Evolutionary conservation across 176 grass and related monocot species (phyloP), one percentile per base, ranked within the genome.

Genomic region (Panicum miliaceum): DNA sequence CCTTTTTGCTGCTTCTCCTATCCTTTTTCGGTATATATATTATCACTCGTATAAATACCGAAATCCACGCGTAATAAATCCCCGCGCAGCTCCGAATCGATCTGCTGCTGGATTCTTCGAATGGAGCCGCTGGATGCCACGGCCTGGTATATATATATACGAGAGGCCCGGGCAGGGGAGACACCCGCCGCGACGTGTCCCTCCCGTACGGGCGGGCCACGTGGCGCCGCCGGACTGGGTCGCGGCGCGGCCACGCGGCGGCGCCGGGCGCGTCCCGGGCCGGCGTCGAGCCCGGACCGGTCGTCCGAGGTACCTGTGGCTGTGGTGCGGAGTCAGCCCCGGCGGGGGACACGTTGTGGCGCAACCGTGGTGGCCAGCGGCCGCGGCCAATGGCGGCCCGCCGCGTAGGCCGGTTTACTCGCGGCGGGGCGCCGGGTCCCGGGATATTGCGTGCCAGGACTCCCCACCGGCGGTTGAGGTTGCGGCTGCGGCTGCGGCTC

Each of bases 331-430:
- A 13, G 14, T 42, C 26, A 6, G 57, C 8, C 15, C 48, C 20
- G 15, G 6, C 19, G 38, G 69, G 57, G 46, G 70, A 84, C 71
- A 80, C 78, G 78, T 80, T 3, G 77, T 37, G 77, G 45, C 77
- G 77, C 3, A 42, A 1, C 29, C 6, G 18, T 3, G 48, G 50
- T 12, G 77, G 19, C 4, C 27, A 22, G 25, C 42, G 10, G 5
- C 32, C 9, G 1, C 50, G 29, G 4, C 77, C 27, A 80, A 67
- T 51, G 3, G 45, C 6, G 29, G 12, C 7, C 23, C 62, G 78
- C 45, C 62, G 47, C 62, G 78, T 80, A 7, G 10, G 2, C 40
- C 4, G 27, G 8, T 2, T 4, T 34, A 36, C 18, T 14, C 46
- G 48, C 22, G 65, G 4, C 51, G 45, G 43, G 6, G 13, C 25